Conservation (phyloP, 345 rosid species). For the Stellera chamaejasme region DNA sequence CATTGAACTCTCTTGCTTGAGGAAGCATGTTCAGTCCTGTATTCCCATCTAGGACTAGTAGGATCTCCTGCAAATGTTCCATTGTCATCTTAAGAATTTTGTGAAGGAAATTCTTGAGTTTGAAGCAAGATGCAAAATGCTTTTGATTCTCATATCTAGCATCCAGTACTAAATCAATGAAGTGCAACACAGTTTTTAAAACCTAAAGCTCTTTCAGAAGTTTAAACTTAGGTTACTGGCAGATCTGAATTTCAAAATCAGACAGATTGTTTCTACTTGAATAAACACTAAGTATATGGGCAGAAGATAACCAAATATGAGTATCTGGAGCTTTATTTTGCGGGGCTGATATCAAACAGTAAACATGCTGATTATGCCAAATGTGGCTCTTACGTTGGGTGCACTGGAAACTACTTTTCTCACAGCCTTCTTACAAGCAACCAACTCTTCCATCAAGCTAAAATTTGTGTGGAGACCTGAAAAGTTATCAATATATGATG, state of each 20-base stretch:
- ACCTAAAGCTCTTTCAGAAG: neutral
- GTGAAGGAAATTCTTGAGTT: neutral
- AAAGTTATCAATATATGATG: constrained; percentile 11
- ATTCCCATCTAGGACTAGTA: constrained; percentile 92
- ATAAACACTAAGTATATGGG: neutral
- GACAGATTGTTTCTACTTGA: neutral
- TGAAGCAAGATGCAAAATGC: neutral
- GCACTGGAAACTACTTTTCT: constrained; percentile 75
- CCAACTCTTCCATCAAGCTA: constrained; percentile 92
- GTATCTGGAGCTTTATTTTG: neutral
- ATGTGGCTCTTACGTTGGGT: constrained; percentile 52
- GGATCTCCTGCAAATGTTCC: constrained; percentile 57
- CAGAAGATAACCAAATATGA: neutral
- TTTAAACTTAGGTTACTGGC: neutral
- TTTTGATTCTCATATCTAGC: neutral
- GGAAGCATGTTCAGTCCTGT: constrained; percentile 99
- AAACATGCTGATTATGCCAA: neutral
- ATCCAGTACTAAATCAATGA: neutral
- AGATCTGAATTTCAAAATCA: neutral
- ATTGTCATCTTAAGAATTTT: neutral
- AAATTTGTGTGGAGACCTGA: constrained; percentile 94
- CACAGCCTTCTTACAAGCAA: constrained; percentile 83
- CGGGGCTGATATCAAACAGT: neutral
- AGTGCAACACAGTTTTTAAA: neutral
- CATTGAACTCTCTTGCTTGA: constrained; percentile 98